These are phyloP conservation scores for Blastobotrys petasosporus DNA, from an alignment of 1,139 yeast genomes.

Conservation along the genomic window DNA sequence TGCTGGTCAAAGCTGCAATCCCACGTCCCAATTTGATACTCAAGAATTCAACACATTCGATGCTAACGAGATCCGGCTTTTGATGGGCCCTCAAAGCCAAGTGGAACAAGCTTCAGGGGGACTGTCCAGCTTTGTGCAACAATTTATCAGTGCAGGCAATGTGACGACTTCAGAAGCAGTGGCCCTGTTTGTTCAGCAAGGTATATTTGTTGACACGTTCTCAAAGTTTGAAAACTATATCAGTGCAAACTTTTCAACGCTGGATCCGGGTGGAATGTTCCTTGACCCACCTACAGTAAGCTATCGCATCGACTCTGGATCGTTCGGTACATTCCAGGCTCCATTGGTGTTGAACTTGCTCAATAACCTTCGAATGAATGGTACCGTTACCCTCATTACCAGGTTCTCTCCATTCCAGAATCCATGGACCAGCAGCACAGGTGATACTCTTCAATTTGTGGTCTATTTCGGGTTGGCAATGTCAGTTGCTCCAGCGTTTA, in stretches of 20 bases:
- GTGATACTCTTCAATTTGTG: constrained; percentile 33
- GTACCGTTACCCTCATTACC: constrained; percentile 27
- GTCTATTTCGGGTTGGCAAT: constrained; percentile 34
- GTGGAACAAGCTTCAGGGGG: constrained; percentile 19
- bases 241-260: constrained; percentile 19
- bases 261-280: constrained; percentile 33
- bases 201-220: constrained; percentile 16
- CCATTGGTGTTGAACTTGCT: constrained; percentile 28
- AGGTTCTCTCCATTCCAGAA: constrained; percentile 33
- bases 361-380: constrained; percentile 30
- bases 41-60: constrained; percentile 22
- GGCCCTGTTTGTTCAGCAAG: constrained; percentile 11
- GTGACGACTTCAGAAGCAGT: constrained; percentile 13
- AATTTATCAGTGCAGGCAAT: constrained; percentile 15
- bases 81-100: constrained; percentile 15
- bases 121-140: constrained; percentile 16
- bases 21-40: constrained; percentile 15
- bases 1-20: constrained; percentile 24
- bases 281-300: constrained; percentile 28
- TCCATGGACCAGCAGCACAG: constrained; percentile 30
- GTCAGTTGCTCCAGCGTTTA: constrained; percentile 35
- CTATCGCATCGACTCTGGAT: constrained; percentile 24
- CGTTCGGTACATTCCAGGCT: constrained; percentile 25
- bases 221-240: constrained; percentile 21
- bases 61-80: constrained; percentile 3